Percentiles rank a stretch among this genome's conserved stretches.
Conservation (phyloP, 176 grass and related monocot species). For the Bolboschoenus planiculmis region DNA sequence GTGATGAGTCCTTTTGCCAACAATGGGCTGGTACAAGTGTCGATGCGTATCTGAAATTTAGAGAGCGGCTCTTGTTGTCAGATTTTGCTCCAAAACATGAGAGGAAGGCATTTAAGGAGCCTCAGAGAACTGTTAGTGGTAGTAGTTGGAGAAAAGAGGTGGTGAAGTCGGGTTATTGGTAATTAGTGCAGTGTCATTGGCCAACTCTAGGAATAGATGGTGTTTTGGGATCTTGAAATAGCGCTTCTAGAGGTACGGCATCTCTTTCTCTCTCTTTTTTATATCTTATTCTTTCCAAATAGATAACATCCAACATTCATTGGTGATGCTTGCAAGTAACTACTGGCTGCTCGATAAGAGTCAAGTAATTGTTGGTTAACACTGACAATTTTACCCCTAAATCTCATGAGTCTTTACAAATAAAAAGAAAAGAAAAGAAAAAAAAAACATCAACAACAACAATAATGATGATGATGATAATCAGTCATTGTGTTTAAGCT, state of each 20-base stretch:
- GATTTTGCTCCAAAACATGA: conserved; percentile 48
- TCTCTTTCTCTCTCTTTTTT: not conserved
- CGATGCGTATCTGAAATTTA: conserved; percentile 80
- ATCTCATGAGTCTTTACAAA: not conserved
- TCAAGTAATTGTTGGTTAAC: not conserved
- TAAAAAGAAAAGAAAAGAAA: not conserved
- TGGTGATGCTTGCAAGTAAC: not conserved
- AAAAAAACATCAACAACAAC: not conserved
- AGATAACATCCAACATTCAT: not conserved
- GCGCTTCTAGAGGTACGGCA: not conserved
- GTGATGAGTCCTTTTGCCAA: conserved; percentile 82
- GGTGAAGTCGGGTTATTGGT: conserved; percentile 8
- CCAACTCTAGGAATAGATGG: not conserved
- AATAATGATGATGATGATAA: not conserved
- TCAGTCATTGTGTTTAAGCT: not conserved
- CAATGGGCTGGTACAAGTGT: conserved; percentile 89
- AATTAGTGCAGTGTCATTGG: not conserved
- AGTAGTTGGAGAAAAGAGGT: conserved; percentile 12
- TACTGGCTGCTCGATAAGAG: not conserved
- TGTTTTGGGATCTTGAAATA: not conserved
- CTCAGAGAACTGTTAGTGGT: conserved; percentile 7
- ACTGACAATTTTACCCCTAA: not conserved
- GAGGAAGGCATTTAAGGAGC: conserved; percentile 41
- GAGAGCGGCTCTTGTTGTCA: conserved; percentile 50
- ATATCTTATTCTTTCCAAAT: not conserved